A percentile compares a stretch with the other conserved stretches of the same genome.
phyloP scores from a whole-genome alignment of 2,329 filamentous ascomycete species.

The Paracorniculantispora psalliotae region DNA sequence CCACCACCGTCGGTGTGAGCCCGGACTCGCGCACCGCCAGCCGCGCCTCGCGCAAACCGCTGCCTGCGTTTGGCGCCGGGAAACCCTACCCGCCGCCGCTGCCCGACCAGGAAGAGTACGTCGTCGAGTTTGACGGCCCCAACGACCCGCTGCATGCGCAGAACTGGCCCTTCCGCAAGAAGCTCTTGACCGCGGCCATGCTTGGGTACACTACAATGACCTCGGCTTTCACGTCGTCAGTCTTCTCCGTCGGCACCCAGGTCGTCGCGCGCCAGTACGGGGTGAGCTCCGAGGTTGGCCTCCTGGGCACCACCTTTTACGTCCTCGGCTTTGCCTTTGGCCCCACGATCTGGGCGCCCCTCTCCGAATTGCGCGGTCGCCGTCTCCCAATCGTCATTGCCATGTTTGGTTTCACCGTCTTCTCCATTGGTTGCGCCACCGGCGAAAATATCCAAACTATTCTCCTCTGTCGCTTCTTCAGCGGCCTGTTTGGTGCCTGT shows the following conservation, averaged over 20 bases:
- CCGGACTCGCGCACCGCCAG: constrained; percentile 32
- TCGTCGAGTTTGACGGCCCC: constrained; percentile 79
- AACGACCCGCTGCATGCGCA: constrained; percentile 81
- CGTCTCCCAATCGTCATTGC: constrained; percentile 54
- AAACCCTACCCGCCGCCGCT: constrained; percentile 68
- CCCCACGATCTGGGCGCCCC: constrained; percentile 66
- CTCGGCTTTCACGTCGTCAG: constrained; percentile 67
- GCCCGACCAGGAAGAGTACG: constrained; percentile 69
- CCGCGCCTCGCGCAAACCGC: constrained; percentile 50
- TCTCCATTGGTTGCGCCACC: constrained; percentile 60
- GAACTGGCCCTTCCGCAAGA: constrained; percentile 79
- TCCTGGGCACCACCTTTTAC: constrained; percentile 63
- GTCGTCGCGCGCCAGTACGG: constrained; percentile 53
- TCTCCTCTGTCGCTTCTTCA: constrained; percentile 67
- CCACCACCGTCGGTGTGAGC: constrained; percentile 59
- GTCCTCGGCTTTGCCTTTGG: constrained; percentile 69
- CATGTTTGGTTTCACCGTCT: constrained; percentile 66
- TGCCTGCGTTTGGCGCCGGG: constrained; percentile 67
- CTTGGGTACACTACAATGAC: constrained; percentile 70
- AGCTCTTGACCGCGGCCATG: constrained; percentile 63
- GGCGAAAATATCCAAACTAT: constrained; percentile 65
- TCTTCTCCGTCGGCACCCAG: constrained; percentile 64
- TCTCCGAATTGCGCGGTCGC: constrained; percentile 68
- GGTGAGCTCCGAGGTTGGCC: constrained; percentile 57
- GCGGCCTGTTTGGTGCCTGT: constrained; percentile 66